Evolutionary conservation across 257 asterid species (phyloP).

Genomic region (Scutellaria barbata): DNA sequence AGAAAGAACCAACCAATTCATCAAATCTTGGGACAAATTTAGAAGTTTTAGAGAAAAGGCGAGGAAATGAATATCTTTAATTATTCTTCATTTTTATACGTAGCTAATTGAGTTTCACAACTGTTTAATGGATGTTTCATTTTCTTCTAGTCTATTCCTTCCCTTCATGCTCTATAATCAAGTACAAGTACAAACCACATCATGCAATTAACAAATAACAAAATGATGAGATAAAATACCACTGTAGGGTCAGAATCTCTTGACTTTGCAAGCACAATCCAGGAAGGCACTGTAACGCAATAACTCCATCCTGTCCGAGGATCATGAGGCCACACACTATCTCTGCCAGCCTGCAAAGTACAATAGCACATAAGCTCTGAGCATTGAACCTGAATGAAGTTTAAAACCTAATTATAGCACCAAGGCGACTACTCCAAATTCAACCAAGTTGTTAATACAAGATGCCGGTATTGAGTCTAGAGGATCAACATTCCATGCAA

Average conservation of each 20-base stretch:
- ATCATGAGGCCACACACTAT: conserved; percentile 96
- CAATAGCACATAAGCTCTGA: conserved; percentile 33
- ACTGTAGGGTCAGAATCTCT: conserved; percentile 92
- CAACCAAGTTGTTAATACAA: conserved; percentile 20
- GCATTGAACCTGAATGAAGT: conserved; percentile 24
- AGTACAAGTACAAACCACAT: conserved; percentile 24
- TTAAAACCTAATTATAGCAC: conserved; percentile 24
- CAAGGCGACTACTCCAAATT: conserved; percentile 13
- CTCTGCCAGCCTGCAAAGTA: conserved; percentile 73
- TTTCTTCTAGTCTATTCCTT: no score
- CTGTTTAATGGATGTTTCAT: no score
- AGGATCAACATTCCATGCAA: conserved; percentile 23
- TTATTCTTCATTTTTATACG: conserved; percentile 9
- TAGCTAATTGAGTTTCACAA: background rate
- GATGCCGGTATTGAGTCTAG: background rate
- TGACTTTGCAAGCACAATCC: conserved; percentile 95
- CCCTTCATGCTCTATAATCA: background rate
- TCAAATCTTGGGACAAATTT: conserved; percentile 14
- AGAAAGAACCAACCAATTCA: conserved; percentile 9
- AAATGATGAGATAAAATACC: conserved; percentile 55
- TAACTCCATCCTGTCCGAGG: conserved; percentile 98
- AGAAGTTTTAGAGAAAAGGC: conserved; percentile 17
- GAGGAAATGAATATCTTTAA: background rate
- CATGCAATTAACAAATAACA: conserved; percentile 34
- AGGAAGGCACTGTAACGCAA: conserved; percentile 88